Conservation (phyloP, 345 rosid genomes). For the Hypericum perforatum region DNA sequence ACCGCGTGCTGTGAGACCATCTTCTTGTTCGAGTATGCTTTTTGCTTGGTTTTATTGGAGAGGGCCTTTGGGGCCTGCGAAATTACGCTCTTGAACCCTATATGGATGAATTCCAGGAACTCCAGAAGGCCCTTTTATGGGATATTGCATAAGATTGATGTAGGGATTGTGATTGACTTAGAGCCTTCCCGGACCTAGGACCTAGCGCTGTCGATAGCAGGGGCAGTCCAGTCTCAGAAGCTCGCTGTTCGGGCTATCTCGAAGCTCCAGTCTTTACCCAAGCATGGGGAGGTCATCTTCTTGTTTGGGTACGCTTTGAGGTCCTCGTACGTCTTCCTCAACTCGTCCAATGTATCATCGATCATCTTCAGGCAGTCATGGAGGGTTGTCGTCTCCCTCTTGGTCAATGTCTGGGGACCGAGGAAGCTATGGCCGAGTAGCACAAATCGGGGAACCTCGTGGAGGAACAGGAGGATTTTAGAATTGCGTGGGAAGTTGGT, state of each 20-base stretch:
- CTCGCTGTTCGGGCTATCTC: slow-evolving; percentile 90
- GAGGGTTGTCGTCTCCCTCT: too few species aligned
- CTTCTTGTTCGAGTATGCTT: slow-evolving; percentile 53
- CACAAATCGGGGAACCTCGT: slow-evolving; percentile 65
- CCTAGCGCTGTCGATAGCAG: slow-evolving; percentile 90
- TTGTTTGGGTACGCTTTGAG: slow-evolving; percentile 82
- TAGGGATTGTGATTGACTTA: slow-evolving; percentile 90
- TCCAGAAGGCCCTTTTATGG: slow-evolving; percentile 85
- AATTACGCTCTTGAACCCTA: slow-evolving; percentile 75
- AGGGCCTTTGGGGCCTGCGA: slow-evolving; percentile 83
- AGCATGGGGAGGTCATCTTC: slow-evolving; percentile 79
- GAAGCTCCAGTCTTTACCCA: slow-evolving; percentile 77
- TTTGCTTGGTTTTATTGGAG: slow-evolving; percentile 53
- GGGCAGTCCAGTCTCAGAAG: slow-evolving; percentile 97
- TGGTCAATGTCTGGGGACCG: slow-evolving; percentile 27
- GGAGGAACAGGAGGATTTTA: slow-evolving; percentile 52
- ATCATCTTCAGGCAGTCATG: too few species aligned
- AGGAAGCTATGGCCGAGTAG: slow-evolving; percentile 45
- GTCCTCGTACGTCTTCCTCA: slow-evolving; percentile 74
- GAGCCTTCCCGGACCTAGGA: slow-evolving; percentile 94
- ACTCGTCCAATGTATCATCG: too few species aligned
- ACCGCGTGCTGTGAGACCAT: slow-evolving; percentile 54
- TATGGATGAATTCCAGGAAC: slow-evolving; percentile 81
- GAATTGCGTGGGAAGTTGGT: slow-evolving; percentile 44
- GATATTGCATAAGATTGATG: slow-evolving; percentile 83